Conservation (phyloP, 2,329 filamentous ascomycete genomes). For the Aspergillus nomiae region DNA sequence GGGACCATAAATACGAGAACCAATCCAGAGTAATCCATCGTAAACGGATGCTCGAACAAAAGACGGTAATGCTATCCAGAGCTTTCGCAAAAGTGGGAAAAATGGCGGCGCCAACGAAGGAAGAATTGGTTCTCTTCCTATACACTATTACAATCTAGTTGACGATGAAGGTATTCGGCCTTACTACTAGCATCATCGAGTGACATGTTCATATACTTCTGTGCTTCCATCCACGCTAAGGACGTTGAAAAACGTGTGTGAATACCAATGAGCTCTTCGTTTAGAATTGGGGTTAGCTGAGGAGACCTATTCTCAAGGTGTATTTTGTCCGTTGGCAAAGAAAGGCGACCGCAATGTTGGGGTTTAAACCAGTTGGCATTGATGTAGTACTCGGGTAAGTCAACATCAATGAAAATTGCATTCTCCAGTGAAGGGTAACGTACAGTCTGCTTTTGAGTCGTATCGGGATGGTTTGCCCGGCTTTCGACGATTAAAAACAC, state of each 20-base stretch:
- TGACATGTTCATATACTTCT: neutral
- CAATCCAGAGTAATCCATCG: too few species aligned
- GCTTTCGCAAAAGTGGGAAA: too few species aligned
- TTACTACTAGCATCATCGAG: too few species aligned
- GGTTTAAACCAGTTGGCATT: neutral
- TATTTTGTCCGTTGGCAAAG: neutral
- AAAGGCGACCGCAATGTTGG: neutral
- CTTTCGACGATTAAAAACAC: neutral
- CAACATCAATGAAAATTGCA: neutral
- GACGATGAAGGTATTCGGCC: too few species aligned
- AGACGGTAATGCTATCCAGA: too few species aligned
- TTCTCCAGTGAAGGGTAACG: neutral
- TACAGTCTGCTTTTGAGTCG: neutral
- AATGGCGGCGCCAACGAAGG: too few species aligned
- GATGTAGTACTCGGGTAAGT: neutral
- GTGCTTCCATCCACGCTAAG: neutral
- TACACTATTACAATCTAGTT: too few species aligned
- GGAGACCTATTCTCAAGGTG: neutral
- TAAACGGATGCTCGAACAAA: too few species aligned
- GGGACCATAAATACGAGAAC: too few species aligned
- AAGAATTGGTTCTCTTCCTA: too few species aligned
- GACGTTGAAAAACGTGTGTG: constrained; percentile 3
- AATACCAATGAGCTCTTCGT: neutral
- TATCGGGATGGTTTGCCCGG: neutral
- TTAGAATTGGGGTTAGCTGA: neutral